phyloP scores from a whole-genome alignment of 805 yeast genomes.

The Jamesozyma spencerorum region DNA sequence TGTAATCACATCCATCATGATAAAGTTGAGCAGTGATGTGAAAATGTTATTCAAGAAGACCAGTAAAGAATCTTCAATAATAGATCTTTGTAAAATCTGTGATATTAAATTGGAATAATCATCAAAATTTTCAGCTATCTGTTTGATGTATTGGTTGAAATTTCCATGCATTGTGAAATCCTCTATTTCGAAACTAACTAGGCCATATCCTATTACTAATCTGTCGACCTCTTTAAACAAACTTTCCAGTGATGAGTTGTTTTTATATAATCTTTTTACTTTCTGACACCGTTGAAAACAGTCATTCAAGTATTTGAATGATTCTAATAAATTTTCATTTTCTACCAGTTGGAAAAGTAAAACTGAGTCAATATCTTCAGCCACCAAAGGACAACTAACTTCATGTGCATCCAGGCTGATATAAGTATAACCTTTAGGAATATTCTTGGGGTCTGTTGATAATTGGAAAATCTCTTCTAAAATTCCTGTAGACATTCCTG shows the following conservation, averaged over 20 bases:
- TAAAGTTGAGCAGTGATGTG: constrained; percentile 22
- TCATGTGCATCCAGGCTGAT: not conserved
- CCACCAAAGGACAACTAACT: not conserved
- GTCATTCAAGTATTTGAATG: constrained; percentile 22
- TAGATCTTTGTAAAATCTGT: constrained; percentile 48
- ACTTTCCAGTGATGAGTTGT: constrained; percentile 31
- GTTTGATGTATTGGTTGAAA: constrained; percentile 18
- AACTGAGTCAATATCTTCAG: constrained; percentile 22
- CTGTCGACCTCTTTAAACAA: constrained; percentile 40
- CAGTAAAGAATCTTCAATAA: constrained; percentile 54
- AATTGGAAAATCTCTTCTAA: constrained; percentile 24
- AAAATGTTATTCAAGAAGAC: constrained; percentile 51
- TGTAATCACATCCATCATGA: constrained; percentile 13
- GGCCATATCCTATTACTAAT: constrained; percentile 44
- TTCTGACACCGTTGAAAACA: constrained; percentile 25
- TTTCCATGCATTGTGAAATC: constrained; percentile 33
- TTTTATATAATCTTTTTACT: constrained; percentile 37
- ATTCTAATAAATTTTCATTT: constrained; percentile 18
- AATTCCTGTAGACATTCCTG: constrained; percentile 2
- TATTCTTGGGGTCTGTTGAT: constrained; percentile 14
- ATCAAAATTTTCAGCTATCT: constrained; percentile 25
- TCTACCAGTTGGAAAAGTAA: constrained; percentile 28
- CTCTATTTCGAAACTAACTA: constrained; percentile 59
- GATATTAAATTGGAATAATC: constrained; percentile 40
- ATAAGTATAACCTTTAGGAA: constrained; percentile 7